Evolutionary conservation across 2,329 filamentous ascomycete species (phyloP).

Genomic region (Aspergillus niger): DNA sequence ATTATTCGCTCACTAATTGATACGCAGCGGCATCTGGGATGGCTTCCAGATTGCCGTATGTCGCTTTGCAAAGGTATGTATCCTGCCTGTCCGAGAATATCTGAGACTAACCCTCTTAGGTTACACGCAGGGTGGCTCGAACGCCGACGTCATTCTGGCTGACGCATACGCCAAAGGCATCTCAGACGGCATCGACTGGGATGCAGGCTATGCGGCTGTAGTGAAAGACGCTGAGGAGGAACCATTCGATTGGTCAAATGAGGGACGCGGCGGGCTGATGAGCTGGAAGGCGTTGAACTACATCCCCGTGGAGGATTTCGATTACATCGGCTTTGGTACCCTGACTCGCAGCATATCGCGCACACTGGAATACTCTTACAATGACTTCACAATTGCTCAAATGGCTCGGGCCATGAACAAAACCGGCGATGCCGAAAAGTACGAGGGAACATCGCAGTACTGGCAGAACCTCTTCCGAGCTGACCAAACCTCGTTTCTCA

Average conservation of each 20-base stretch:
- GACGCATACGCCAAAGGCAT: slow-evolving; percentile 71
- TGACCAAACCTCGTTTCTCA: slow-evolving; percentile 60
- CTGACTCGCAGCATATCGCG: slow-evolving; percentile 71
- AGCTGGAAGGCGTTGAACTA: slow-evolving; percentile 72
- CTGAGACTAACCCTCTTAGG: slow-evolving; percentile 42
- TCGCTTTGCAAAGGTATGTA: slow-evolving; percentile 60
- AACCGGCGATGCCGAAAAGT: slow-evolving; percentile 59
- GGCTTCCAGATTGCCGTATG: slow-evolving; percentile 75
- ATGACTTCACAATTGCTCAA: slow-evolving; percentile 68
- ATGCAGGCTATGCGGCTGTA: slow-evolving; percentile 66
- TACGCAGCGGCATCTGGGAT: slow-evolving; percentile 69
- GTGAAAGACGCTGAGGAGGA: slow-evolving; percentile 70
- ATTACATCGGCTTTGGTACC: slow-evolving; percentile 66
- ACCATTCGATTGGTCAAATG: slow-evolving; percentile 68
- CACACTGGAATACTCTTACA: slow-evolving; percentile 75
- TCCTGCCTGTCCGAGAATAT: too few species aligned
- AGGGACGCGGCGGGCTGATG: slow-evolving; percentile 68
- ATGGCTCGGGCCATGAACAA: slow-evolving; percentile 62
- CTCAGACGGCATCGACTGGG: slow-evolving; percentile 64
- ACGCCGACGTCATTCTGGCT: slow-evolving; percentile 67
- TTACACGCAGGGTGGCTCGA: slow-evolving; percentile 72
- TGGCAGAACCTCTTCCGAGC: slow-evolving; percentile 70
- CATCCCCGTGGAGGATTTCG: slow-evolving; percentile 70
- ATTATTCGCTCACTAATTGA: slow-evolving; percentile 72
- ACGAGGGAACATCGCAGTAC: slow-evolving; percentile 60